Evolutionary conservation across 1,139 yeast species (phyloP).

Genomic region (Nakaseomyces uthaithaninus): DNA sequence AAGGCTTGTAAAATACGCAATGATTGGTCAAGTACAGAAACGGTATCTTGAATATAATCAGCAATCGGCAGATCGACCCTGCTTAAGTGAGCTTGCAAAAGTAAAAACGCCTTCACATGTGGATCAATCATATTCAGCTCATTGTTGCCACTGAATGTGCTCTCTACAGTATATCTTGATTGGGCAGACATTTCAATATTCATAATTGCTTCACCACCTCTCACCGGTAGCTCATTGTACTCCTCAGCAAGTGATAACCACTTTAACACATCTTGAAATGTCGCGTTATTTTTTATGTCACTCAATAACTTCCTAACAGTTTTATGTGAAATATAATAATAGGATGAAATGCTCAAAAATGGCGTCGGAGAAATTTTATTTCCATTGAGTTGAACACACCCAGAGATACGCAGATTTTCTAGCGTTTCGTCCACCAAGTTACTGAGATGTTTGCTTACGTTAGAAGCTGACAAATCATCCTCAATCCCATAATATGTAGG

Average conservation of each 20-base stretch:
- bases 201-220: conserved; percentile 92
- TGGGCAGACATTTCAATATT: conserved; percentile 83
- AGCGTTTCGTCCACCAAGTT: conserved; percentile 64
- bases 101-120: conserved; percentile 79
- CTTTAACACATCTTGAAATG: conserved; percentile 62
- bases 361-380: conserved; percentile 58
- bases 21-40: conserved; percentile 87
- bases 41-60: conserved; percentile 89
- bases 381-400: conserved; percentile 53
- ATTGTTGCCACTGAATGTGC: conserved; percentile 33
- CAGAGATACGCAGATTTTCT: conserved; percentile 58
- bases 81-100: conserved; percentile 80
- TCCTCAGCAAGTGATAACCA: conserved; percentile 77
- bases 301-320: conserved; percentile 65
- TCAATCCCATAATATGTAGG: conserved; percentile 85
- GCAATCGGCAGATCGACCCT: conserved; percentile 85
- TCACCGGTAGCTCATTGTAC: conserved; percentile 84
- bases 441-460: conserved; percentile 64
- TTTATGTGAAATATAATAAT: conserved; percentile 86
- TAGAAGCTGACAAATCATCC: conserved; percentile 58
- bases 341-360: conserved; percentile 76
- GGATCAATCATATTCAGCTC: conserved; percentile 87
- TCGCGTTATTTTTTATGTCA: conserved; percentile 43
- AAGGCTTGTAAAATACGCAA: conserved; percentile 89
- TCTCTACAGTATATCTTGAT: conserved; percentile 61